phyloP scores from a whole-genome alignment of 106 monocot genomes.

The Dendrobium huoshanense region DNA sequence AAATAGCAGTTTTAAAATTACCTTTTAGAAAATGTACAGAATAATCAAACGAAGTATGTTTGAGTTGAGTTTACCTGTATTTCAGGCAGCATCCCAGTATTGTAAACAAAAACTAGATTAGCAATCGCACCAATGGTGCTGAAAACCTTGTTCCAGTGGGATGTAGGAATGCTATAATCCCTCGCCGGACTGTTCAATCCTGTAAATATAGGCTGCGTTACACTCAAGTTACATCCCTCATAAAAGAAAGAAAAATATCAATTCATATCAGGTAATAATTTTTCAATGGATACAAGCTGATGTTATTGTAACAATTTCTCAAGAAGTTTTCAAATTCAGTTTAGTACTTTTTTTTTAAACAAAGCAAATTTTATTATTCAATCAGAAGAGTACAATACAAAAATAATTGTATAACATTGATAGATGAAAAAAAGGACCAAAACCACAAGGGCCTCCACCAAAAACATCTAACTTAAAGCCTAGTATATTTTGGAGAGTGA shows the following conservation, averaged over 20 bases:
- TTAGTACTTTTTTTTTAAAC: no score
- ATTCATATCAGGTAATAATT: not conserved
- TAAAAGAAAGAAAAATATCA: not conserved
- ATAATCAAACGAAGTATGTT: no score
- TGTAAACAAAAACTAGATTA: conserved; percentile 88
- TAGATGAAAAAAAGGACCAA: no score
- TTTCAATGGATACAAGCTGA: not conserved
- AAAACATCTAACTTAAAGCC: no score
- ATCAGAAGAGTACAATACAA: no score
- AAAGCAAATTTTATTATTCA: no score
- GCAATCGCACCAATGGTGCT: conserved; percentile 72
- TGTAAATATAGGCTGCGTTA: conserved; percentile 13
- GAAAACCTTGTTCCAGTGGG: conserved; percentile 35
- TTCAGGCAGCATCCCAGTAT: conserved; percentile 97
- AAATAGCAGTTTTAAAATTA: no score
- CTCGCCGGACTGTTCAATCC: conserved; percentile 35
- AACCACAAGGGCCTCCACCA: no score
- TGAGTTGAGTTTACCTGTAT: conserved; percentile 58
- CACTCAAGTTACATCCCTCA: not conserved
- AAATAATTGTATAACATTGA: no score
- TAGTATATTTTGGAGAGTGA: no score
- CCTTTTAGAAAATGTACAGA: no score
- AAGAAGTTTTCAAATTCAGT: no score
- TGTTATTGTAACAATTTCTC: not conserved
- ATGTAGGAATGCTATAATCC: conserved; percentile 60